Evolutionary conservation across 768 basidiomycete genomes (phyloP), one percentile per base, ranked within the genome.

Genomic region (Xerocomus potaroensis): DNA sequence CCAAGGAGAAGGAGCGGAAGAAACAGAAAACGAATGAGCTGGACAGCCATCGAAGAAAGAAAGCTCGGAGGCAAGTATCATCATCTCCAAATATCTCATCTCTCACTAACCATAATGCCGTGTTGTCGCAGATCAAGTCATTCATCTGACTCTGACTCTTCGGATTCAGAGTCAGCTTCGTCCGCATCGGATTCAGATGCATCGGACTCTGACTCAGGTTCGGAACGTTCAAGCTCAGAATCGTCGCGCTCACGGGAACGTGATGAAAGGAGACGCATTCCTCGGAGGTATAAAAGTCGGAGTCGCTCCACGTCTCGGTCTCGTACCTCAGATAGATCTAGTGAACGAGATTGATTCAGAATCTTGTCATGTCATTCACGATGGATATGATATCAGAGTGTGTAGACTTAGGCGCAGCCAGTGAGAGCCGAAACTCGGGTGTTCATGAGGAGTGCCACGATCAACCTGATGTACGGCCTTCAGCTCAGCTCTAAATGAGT

Each of bases 381-480:
- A 42, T 10, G 51, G 51, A 53, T 57, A 59, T 36, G 27, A 47
- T 43, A 41, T 30, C 24, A 36, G 14, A n/a, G 34, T 29, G 21
- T 40, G 26, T 48, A 41, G 22, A 39, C 41, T 62, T 26, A 64
- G 15, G 44, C 18, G 29, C 64, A 66, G 45, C 46, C 54, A 33
- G 36, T 40, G 23, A 71, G 61, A 29, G 73, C 71, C 10, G 76
- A 74, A 1, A 83, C 84, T 61, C 73, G 77, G 9, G 91, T 87
- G 69, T 96, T 92, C 81, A 96, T 87, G 38, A 96, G 87, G 24
- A 96, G 75, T 8, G 91, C 90, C 41, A 96, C 90, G 54, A 96
- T 89, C 41, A 89, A 75, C 29, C 87, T 85, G n/a, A 41, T 2
- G 8, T 19, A 23, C 5, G 18, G 18, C 36, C 15, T 27, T 37